Evolutionary conservation across 805 yeast species (phyloP).

Genomic region (Starmerella vaccinii): DNA sequence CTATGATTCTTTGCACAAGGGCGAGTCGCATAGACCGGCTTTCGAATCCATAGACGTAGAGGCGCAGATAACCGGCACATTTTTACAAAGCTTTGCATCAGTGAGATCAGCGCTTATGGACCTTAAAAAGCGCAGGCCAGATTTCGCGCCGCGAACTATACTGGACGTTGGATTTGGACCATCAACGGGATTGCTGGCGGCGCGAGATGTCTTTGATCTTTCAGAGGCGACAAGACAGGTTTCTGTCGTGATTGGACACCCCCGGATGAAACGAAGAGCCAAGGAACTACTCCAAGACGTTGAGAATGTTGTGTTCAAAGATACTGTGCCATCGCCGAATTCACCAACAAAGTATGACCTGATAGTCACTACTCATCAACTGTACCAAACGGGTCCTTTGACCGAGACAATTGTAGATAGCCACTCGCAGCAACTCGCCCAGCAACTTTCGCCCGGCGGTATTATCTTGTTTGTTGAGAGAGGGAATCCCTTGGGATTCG

Average conservation of each 20-base stretch:
- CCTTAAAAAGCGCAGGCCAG: constrained; percentile 42
- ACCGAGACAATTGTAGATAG: constrained; percentile 69
- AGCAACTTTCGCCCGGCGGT: constrained; percentile 65
- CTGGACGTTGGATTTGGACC: constrained; percentile 86
- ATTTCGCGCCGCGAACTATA: constrained; percentile 54
- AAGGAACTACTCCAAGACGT: constrained; percentile 49
- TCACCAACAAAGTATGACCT: constrained; percentile 55
- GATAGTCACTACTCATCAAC: constrained; percentile 72
- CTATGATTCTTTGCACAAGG: constrained; percentile 42
- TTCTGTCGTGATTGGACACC: constrained; percentile 57
- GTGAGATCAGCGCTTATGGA: constrained; percentile 57
- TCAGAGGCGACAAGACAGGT: constrained; percentile 40
- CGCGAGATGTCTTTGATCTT: constrained; percentile 68
- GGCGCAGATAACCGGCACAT: constrained; percentile 68
- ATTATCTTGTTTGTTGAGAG: constrained; percentile 70
- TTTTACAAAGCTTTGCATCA: constrained; percentile 71
- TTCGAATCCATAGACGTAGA: constrained; percentile 40
- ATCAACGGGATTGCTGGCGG: constrained; percentile 78
- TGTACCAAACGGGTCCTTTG: constrained; percentile 47
- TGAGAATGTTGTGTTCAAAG: constrained; percentile 47
- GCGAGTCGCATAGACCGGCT: constrained; percentile 45
- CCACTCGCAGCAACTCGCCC: constrained; percentile 48
- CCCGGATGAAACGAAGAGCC: constrained; percentile 73
- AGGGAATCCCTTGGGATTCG: constrained; percentile 85
- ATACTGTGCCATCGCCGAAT: constrained; percentile 38